phyloP scores from a whole-genome alignment of 169 alveolate genomes.

The Cryptosporidium ubiquitum region DNA sequence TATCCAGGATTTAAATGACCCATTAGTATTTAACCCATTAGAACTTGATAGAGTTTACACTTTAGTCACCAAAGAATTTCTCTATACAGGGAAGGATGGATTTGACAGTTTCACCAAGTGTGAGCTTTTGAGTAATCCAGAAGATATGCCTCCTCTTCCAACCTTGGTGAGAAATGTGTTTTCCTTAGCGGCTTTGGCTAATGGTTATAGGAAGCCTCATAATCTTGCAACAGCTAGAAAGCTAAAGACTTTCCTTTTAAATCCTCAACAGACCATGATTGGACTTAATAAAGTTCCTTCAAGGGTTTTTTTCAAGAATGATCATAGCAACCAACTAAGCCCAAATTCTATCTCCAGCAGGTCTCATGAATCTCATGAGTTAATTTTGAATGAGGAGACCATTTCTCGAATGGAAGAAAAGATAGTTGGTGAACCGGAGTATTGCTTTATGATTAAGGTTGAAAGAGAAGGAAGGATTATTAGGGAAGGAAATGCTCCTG shows the following conservation, averaged over 20 bases:
- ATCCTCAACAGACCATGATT: slow-evolving; percentile 58
- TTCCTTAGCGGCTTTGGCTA: slow-evolving; percentile 80
- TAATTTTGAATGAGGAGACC: neutral
- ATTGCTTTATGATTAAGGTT: slow-evolving; percentile 57
- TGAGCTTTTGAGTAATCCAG: slow-evolving; percentile 78
- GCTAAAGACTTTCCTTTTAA: slow-evolving; percentile 72
- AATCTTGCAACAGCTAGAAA: slow-evolving; percentile 76
- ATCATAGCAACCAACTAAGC: neutral
- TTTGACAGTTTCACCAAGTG: slow-evolving; percentile 74
- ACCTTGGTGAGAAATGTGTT: slow-evolving; percentile 80
- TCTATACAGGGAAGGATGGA: slow-evolving; percentile 73
- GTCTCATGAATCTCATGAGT: slow-evolving; percentile 5
- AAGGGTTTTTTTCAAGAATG: neutral
- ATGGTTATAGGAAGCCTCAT: slow-evolving; percentile 80
- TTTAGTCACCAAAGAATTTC: slow-evolving; percentile 76
- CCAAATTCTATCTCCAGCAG: neutral
- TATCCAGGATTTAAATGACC: slow-evolving; percentile 41
- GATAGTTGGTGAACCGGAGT: neutral
- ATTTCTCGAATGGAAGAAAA: neutral
- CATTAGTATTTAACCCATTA: slow-evolving; percentile 65
- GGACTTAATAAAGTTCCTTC: slow-evolving; percentile 59
- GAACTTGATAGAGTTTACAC: slow-evolving; percentile 74
- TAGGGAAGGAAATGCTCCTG: slow-evolving; percentile 51
- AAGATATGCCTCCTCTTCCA: slow-evolving; percentile 80
- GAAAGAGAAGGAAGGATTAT: slow-evolving; percentile 71